Evolutionary conservation across 345 rosid genomes (phyloP).

Genomic region (Brassica carinata): DNA sequence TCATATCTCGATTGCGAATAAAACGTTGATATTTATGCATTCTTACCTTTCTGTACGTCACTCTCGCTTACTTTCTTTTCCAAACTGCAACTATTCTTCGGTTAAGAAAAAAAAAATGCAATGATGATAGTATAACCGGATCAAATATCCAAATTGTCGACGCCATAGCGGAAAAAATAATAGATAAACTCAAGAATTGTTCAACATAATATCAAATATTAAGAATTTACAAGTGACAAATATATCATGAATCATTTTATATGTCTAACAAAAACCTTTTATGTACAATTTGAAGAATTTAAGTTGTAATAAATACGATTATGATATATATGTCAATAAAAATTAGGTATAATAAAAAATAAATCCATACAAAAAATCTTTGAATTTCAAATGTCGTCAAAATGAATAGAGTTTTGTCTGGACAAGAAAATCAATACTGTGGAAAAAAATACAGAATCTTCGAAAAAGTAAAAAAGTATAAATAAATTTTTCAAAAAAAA

Average conservation of each 20-base stretch:
- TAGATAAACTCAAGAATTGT: not conserved
- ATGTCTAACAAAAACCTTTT: not conserved
- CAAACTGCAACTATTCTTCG: not conserved
- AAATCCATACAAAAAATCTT: too few species aligned
- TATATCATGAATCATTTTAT: not conserved
- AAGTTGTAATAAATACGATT: too few species aligned
- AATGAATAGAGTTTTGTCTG: too few species aligned
- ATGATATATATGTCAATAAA: too few species aligned
- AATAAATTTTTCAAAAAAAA: too few species aligned
- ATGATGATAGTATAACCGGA: slow-evolving; percentile 4
- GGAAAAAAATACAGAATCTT: not conserved
- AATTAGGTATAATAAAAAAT: too few species aligned
- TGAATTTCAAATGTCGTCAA: too few species aligned
- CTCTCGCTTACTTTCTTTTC: slow-evolving; percentile 14
- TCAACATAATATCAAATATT: not conserved
- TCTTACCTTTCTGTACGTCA: slow-evolving; percentile 12
- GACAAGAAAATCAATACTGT: not conserved
- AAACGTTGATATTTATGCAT: not conserved
- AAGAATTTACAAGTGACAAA: not conserved
- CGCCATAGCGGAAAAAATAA: not conserved
- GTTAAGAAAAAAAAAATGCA: slow-evolving; percentile 3
- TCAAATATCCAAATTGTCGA: not conserved
- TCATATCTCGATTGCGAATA: slow-evolving; percentile 12
- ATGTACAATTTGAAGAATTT: not conserved
- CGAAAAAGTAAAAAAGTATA: not conserved